A percentile compares a stretch with the other conserved stretches of the same genome.
phyloP scores from a whole-genome alignment of 2,329 filamentous ascomycete genomes.

The Botryosphaeria agaves region DNA sequence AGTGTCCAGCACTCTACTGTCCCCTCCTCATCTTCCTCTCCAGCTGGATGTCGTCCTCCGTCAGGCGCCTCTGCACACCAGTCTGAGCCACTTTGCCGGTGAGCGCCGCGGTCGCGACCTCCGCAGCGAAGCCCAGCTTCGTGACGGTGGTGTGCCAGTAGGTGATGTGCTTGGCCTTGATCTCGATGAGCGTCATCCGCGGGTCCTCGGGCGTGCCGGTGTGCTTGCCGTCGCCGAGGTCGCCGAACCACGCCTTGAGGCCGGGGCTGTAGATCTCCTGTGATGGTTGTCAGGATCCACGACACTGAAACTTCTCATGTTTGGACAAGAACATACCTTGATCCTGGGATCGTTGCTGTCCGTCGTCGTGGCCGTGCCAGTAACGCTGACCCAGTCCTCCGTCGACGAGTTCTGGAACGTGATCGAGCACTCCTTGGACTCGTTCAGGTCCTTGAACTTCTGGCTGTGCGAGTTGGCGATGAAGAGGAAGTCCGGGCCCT shows the following conservation, averaged over 20 bases:
- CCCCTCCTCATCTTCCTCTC: conserved; percentile 8
- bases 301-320: neutral
- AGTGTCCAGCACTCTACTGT: neutral
- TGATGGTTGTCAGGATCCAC: neutral
- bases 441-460: conserved; percentile 28
- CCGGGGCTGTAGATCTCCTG: conserved; percentile 20
- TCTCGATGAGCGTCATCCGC: conserved; percentile 25
- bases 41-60: conserved; percentile 14
- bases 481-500: conserved; percentile 33
- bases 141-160: conserved; percentile 16
- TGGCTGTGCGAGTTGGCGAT: conserved; percentile 28
- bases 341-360: conserved; percentile 29
- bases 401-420: conserved; percentile 28
- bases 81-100: conserved; percentile 16
- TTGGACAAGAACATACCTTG: conserved; percentile 12
- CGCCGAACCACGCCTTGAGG: conserved; percentile 30
- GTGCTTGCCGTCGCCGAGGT: conserved; percentile 31
- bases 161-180: conserved; percentile 16
- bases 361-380: conserved; percentile 22
- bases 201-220: conserved; percentile 28
- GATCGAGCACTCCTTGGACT: conserved; percentile 24
- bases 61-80: conserved; percentile 15
- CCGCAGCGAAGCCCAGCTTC: conserved; percentile 12
- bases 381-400: conserved; percentile 30
- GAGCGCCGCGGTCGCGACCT: conserved; percentile 13